Conservation (phyloP, 805 yeast species). For the Schwanniomyces polymorphus region DNA sequence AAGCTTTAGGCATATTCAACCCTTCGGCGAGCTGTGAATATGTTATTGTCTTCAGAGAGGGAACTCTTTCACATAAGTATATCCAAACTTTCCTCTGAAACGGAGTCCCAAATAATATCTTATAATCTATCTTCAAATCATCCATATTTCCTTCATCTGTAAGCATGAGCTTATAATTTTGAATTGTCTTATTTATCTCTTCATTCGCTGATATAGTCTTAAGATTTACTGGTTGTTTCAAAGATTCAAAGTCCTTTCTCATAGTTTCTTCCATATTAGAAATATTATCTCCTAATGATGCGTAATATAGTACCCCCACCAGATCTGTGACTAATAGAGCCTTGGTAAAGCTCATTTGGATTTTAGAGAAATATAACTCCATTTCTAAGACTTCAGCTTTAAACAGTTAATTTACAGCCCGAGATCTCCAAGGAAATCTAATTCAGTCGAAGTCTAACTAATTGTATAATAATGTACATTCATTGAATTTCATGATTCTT, state of each 20-base stretch:
- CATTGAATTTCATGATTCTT: neutral
- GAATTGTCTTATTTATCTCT: conserved; percentile 6
- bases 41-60: conserved; percentile 26
- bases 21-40: conserved; percentile 31
- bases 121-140: neutral
- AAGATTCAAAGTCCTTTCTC: neutral
- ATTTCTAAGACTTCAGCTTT: neutral
- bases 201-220: neutral
- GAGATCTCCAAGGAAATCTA: neutral
- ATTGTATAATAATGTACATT: no score
- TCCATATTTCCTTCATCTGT: conserved; percentile 9
- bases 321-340: conserved; percentile 15
- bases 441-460: no score
- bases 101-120: conserved; percentile 36
- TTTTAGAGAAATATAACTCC: conserved; percentile 11
- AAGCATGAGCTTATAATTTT: conserved; percentile 5
- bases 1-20: conserved; percentile 26
- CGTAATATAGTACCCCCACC: conserved; percentile 17
- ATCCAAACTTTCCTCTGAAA: conserved; percentile 41
- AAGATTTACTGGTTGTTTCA: neutral
- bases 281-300: conserved; percentile 14
- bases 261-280: neutral
- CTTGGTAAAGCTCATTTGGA: conserved; percentile 5
- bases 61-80: conserved; percentile 20
- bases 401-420: neutral